Evolutionary conservation across 2,329 filamentous ascomycete genomes (phyloP).

Genomic region (Fusarium brevicatenulatum): DNA sequence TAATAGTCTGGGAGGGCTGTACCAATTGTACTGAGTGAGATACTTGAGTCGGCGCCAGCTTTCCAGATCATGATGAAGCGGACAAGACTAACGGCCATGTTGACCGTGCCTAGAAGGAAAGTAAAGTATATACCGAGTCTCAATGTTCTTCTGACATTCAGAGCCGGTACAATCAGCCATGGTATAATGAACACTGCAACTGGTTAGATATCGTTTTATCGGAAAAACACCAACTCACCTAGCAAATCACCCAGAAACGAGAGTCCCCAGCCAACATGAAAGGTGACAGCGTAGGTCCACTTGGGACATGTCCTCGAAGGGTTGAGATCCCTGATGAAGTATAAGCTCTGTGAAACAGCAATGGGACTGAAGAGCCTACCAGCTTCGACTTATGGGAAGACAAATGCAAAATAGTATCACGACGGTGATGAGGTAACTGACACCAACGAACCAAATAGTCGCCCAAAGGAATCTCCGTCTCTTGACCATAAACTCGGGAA

Average conservation of each 20-base stretch:
- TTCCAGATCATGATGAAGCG: slow-evolving; percentile 25
- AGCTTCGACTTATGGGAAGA: slow-evolving; percentile 4
- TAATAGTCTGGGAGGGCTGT: background rate
- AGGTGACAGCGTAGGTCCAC: slow-evolving; percentile 1
- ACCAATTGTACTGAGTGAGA: slow-evolving; percentile 27
- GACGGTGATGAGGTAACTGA: background rate
- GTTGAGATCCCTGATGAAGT: background rate
- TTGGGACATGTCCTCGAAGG: background rate
- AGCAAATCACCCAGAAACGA: slow-evolving; percentile 25
- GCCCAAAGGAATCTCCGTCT: slow-evolving; percentile 19
- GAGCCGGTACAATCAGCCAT: slow-evolving; percentile 23
- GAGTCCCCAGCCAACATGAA: slow-evolving; percentile 24
- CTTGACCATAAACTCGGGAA: slow-evolving; percentile 30
- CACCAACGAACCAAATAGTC: background rate
- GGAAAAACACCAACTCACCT: background rate
- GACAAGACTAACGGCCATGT: slow-evolving; percentile 24
- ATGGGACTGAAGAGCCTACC: background rate
- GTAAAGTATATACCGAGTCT: slow-evolving; percentile 32
- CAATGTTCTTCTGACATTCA: slow-evolving; percentile 5
- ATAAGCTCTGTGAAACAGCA: too few relatives aligned
- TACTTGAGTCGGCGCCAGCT: slow-evolving; percentile 6
- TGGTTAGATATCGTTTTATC: fast-evolving
- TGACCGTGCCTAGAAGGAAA: slow-evolving; percentile 27
- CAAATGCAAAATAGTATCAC: slow-evolving; percentile 6
- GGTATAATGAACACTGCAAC: background rate